These are phyloP conservation scores for Globisporangium camurandrum DNA, from an alignment of 352 stramenopile genomes.

Conservation along the genomic window DNA sequence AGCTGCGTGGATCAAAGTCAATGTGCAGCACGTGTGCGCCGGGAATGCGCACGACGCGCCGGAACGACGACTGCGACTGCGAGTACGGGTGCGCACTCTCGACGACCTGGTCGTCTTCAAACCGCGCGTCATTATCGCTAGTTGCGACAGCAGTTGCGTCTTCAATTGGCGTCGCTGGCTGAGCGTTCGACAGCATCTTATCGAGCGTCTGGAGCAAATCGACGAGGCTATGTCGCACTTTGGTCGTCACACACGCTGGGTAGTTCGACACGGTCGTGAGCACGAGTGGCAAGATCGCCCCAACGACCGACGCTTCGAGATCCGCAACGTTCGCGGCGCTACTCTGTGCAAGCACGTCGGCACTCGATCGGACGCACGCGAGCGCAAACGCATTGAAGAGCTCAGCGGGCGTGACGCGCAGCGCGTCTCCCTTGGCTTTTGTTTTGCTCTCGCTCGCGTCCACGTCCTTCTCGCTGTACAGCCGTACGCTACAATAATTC, in stretches of 20 bases:
- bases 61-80: conserved; percentile 44
- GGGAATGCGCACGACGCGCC: conserved; percentile 46
- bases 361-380: conserved; percentile 25
- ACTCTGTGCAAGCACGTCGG: conserved; percentile 18
- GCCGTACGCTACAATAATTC: conserved; percentile 35
- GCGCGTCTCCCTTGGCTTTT: conserved; percentile 6
- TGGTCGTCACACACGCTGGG: conserved; percentile 20
- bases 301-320: conserved; percentile 26
- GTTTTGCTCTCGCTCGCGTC: conserved; percentile 10
- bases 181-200: background rate
- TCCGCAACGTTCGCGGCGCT: background rate
- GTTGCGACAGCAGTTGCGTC: background rate
- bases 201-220: conserved; percentile 28
- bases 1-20: conserved; percentile 56
- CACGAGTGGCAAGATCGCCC: conserved; percentile 39
- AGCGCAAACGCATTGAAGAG: conserved; percentile 39
- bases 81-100: conserved; percentile 68
- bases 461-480: conserved; percentile 27
- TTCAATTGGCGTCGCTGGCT: background rate
- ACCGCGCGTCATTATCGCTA: conserved; percentile 15
- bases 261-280: conserved; percentile 38
- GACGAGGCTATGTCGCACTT: conserved; percentile 17
- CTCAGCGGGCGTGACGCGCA: conserved; percentile 8
- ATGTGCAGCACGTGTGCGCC: conserved; percentile 50
- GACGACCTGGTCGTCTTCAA: conserved; percentile 34